Evolutionary conservation across 768 basidiomycete genomes (phyloP), one percentile per base, ranked within the genome.

Genomic region (Boletus rubroflammeus): DNA sequence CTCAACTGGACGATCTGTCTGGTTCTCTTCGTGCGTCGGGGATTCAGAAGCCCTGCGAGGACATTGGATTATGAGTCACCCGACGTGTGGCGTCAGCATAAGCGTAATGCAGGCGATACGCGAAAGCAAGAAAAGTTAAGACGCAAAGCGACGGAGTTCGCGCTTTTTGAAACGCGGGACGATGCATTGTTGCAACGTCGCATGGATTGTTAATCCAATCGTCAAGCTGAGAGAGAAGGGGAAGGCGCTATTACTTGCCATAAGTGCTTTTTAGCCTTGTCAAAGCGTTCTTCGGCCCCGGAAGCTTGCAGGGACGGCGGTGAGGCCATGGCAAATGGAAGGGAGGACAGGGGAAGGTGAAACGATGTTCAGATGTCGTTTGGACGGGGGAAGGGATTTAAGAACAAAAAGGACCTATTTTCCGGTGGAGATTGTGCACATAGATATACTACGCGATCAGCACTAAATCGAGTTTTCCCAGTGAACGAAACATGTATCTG

Each of bases 361-460:
- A 53, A 61, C 58, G 61, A 63, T 47, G 66, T 62, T 58, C 53
- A 50, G 48, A 54, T 58, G 68, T 57, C 49, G 59, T 56, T 61
- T 59, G 52, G 50, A 62, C 54, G 57, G 57, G 51, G 57, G 53
- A 51, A 55, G 63, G 65, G 56, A 62, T 68, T 68, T 69, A 71
- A 69, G 67, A 62, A 54, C 34, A 50, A 65, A 57, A 54, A 47
- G 62, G 61, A 52, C 50, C 47, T 54, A 57, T 65, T 67, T 62
- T 51, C 61, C 67, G 67, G 69, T 69, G 57, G 67, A 69, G 65
- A 70, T 72, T 72, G 63, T 71, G 65, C 63, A 71, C 67, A 67
- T 71, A 72, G 71, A 72, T 72, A 71, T 67, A 72, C 67, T 69
- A 72, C 69, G 69, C 62, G 69, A 70, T 72, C 69, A 72, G 62